These are phyloP conservation scores for Exobasidium rhododendri DNA, from an alignment of 1,284 basidiomycete genomes.

Conservation along the genomic window DNA sequence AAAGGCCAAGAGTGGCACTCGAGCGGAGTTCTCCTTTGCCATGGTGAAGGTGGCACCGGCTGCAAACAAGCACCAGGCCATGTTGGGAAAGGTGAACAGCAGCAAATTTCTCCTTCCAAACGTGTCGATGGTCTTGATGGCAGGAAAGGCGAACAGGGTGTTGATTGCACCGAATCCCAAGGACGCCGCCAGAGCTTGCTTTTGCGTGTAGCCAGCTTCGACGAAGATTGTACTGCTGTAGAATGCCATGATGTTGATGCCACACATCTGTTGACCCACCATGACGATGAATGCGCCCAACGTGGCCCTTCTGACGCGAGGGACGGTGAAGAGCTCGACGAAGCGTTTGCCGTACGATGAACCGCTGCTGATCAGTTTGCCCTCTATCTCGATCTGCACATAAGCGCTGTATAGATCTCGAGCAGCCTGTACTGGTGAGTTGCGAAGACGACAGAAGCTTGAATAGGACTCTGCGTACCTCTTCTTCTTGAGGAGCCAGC, in stretches of 20 bases:
- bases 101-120: slow-evolving; percentile 46
- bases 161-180: slow-evolving; percentile 50
- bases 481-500: slow-evolving; percentile 13
- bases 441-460: slow-evolving; percentile 66
- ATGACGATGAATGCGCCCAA: slow-evolving; percentile 58
- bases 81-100: slow-evolving; percentile 44
- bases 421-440: slow-evolving; percentile 69
- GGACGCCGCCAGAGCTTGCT: slow-evolving; percentile 42
- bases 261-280: slow-evolving; percentile 30
- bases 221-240: slow-evolving; percentile 35
- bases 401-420: slow-evolving; percentile 65
- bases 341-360: slow-evolving; percentile 56
- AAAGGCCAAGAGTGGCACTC: slow-evolving; percentile 45
- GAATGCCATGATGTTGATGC: slow-evolving; percentile 45
- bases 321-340: slow-evolving; percentile 65
- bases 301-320: slow-evolving; percentile 59
- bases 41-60: slow-evolving; percentile 58
- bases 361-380: slow-evolving; percentile 60
- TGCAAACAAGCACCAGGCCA: slow-evolving; percentile 39
- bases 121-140: slow-evolving; percentile 46
- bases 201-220: slow-evolving; percentile 19
- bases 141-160: slow-evolving; percentile 50
- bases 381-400: slow-evolving; percentile 57
- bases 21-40: slow-evolving; percentile 26
- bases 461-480: slow-evolving; percentile 61